Base-by-base conservation (phyloP, 371 early-diverging fungal species). In the Mortierella sp. region DNA sequence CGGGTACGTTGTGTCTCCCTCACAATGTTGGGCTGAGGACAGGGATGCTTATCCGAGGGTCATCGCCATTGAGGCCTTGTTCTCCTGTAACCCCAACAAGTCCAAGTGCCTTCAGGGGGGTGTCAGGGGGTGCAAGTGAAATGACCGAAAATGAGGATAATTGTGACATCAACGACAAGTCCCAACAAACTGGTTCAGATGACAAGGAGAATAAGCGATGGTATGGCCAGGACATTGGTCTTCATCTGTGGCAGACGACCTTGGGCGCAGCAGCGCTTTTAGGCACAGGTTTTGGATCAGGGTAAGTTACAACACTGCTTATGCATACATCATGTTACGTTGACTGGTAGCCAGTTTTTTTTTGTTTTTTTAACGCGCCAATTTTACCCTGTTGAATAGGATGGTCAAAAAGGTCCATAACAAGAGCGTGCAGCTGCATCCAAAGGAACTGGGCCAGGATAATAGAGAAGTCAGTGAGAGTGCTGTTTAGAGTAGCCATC, bases 181-280 rank as follows among this genome's bases (percentile, higher is more conserved):
- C 5, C n/a, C 38, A 43, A 18, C 30, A 47, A 14, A 28, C 42
- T 5, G 19, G 45, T 9, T 6, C 42, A 2, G 76, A 76, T 23
- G 78, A 78, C 56, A 78, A 70, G 61, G 78, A 78, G 54, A 78
- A 70, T 31, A 70, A 63, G 67, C 67, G 78, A 9, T 78, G 78
- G 78, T 70, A 70, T 27, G 64, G 78, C 4, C 78, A 70, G 34
- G 78, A 78, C 41, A 54, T 70, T 14, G 78, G 78, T 24, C 46
- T 78, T 12, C 70, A 78, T 23, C 71, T 78, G 13, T 78, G 78
- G 78, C 78, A 78, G 31, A 70, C 78, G 8, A 78, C 78, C 10
- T 51, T 78, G 13, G 78, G 78, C 0, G 78, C 78, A 0, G 78
- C 78, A 18, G 78, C 59, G 3, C 64, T 70, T 16, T 14, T 78